Percentiles rank a stretch among this genome's conserved stretches.
phyloP scores from a whole-genome alignment of 192 early-diverging fungal genomes.

The Backusella tarrabulga region DNA sequence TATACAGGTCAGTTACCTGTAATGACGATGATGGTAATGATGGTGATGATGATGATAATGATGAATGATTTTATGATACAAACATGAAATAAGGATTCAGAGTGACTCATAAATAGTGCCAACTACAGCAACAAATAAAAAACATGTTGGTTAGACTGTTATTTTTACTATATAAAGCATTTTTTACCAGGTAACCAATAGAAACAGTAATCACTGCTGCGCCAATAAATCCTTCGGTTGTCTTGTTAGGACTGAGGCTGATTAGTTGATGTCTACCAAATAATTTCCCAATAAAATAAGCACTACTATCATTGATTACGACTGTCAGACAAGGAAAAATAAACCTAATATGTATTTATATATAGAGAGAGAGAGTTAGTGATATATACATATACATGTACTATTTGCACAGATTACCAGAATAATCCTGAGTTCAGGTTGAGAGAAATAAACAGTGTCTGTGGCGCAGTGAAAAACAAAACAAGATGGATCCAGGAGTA shows the following conservation, averaged over 20 bases:
- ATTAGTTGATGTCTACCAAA: conserved; percentile 14
- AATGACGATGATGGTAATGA: no score
- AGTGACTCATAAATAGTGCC: background rate
- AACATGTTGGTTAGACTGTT: background rate
- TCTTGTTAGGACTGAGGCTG: conserved; percentile 24
- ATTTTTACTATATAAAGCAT: background rate
- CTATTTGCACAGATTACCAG: background rate
- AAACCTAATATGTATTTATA: conserved; percentile 13
- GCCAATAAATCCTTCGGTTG: conserved; percentile 26
- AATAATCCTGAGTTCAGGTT: background rate
- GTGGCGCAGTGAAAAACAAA: conserved; percentile 1
- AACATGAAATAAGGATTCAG: background rate
- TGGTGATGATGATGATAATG: background rate
- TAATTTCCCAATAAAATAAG: conserved; percentile 15
- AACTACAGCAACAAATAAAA: background rate
- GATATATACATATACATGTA: background rate
- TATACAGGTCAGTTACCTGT: background rate
- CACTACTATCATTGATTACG: conserved; percentile 22
- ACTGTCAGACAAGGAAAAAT: conserved; percentile 20
- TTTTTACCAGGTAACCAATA: conserved; percentile 10
- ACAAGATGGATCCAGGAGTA: background rate
- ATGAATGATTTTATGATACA: background rate
- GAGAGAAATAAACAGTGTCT: background rate
- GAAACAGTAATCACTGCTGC: conserved; percentile 16
- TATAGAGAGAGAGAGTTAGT: background rate